phyloP scores from a whole-genome alignment of 2,329 filamentous ascomycete species.

The Fragosphaeria purpurea region DNA sequence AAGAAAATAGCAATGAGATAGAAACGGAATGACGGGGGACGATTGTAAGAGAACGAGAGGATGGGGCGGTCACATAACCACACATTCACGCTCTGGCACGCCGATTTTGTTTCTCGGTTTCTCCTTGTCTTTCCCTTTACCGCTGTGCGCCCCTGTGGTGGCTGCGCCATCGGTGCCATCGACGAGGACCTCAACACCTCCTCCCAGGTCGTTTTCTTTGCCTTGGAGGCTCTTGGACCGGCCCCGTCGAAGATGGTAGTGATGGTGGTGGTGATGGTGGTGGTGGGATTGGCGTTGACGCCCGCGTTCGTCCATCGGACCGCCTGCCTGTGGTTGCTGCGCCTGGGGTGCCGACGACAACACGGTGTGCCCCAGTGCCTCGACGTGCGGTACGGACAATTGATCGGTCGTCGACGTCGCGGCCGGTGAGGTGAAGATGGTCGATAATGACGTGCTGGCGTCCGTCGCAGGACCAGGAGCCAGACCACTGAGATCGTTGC shows the following conservation, averaged over 20 bases:
- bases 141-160: neutral
- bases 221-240: conserved; percentile 9
- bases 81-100: conserved; percentile 22
- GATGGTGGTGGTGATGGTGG: conserved; percentile 13
- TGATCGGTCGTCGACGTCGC: too few species aligned
- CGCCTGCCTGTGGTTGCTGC: neutral
- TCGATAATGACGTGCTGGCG: neutral
- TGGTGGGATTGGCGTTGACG: conserved; percentile 9
- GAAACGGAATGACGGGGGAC: neutral
- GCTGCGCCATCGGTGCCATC: neutral
- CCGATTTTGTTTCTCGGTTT: conserved; percentile 14
- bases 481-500: neutral
- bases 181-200: neutral
- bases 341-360: too few species aligned
- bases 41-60: neutral
- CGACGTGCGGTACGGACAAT: too few species aligned
- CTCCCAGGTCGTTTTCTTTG: conserved; percentile 3
- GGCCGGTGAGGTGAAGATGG: too few species aligned
- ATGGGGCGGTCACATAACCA: conserved; percentile 15
- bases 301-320: neutral
- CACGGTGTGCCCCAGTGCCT: too few species aligned
- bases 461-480: neutral
- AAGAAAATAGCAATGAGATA: neutral
- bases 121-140: conserved; percentile 17
- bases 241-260: conserved; percentile 9